phyloP scores from a whole-genome alignment of 306 rosid genomes.

The Ammopiptanthus mongolicus region DNA sequence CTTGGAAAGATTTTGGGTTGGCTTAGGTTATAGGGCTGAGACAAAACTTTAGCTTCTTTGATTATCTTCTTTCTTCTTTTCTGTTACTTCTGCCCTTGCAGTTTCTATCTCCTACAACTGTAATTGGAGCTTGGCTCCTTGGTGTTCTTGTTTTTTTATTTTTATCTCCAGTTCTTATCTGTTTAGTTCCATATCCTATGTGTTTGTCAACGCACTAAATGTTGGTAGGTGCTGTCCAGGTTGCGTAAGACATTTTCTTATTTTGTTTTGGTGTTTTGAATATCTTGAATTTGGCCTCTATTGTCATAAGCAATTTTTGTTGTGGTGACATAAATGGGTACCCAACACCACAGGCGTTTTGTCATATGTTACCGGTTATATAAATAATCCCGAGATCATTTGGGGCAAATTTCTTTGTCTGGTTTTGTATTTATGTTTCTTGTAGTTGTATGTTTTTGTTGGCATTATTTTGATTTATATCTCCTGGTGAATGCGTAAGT shows the following conservation, averaged over 20 bases:
- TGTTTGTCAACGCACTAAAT: neutral
- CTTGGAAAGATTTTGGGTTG: too few relatives aligned
- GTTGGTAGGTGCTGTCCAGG: slow-evolving; percentile 1
- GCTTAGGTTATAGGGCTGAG: neutral
- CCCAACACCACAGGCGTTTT: neutral
- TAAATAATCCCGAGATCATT: neutral
- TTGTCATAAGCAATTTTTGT: neutral
- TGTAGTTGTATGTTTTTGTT: neutral
- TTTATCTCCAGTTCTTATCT: neutral
- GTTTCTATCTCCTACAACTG: neutral
- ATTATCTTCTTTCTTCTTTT: neutral
- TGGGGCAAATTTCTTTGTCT: neutral
- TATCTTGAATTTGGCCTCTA: neutral
- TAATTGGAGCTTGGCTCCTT: neutral
- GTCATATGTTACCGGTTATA: neutral
- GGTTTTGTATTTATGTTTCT: neutral
- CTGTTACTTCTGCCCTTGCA: neutral
- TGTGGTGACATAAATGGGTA: slow-evolving; percentile 9
- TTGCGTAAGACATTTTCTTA: neutral
- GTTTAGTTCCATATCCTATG: neutral
- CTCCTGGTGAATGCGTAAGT: slow-evolving; percentile 1
- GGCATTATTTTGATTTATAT: neutral
- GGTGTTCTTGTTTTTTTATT: too few relatives aligned
- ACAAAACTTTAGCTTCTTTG: neutral
- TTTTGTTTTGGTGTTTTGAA: neutral